These are phyloP conservation scores for Monosporascus ibericus DNA, from an alignment of 2,329 filamentous ascomycete species.

Conservation along the genomic window DNA sequence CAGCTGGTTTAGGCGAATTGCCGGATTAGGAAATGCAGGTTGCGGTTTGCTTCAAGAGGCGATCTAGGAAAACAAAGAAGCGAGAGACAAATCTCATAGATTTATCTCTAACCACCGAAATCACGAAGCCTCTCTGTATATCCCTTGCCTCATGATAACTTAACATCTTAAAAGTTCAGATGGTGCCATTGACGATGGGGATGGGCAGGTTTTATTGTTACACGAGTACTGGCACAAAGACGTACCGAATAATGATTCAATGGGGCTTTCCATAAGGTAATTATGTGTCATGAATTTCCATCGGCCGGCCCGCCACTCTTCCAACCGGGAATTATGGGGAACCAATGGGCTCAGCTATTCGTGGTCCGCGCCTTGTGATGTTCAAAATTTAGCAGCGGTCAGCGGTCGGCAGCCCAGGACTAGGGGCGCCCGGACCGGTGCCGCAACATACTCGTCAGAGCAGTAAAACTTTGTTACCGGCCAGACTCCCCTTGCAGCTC, in stretches of 20 bases:
- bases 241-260: conserved; percentile 20
- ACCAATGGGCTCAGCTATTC: neutral
- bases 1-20: neutral
- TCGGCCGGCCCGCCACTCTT: conserved; percentile 3
- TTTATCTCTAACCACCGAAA: too few species aligned
- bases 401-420: neutral
- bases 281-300: conserved; percentile 29
- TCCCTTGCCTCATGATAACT: neutral
- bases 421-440: neutral
- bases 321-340: neutral
- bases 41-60: neutral
- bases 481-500: too few species aligned
- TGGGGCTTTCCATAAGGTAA: conserved; percentile 28
- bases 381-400: neutral
- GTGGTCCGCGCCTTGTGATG: conserved; percentile 9
- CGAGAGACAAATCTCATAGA: neutral
- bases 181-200: conserved; percentile 6
- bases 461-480: neutral
- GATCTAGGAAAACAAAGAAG: neutral
- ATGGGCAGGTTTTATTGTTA: conserved; percentile 14
- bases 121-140: too few species aligned
- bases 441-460: neutral
- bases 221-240: conserved; percentile 7
- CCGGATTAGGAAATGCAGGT: neutral
- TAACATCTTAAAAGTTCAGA: neutral